Evolutionary conservation across 75 land plant species (phyloP).

Genomic region (Isoetes taiwanensis): DNA sequence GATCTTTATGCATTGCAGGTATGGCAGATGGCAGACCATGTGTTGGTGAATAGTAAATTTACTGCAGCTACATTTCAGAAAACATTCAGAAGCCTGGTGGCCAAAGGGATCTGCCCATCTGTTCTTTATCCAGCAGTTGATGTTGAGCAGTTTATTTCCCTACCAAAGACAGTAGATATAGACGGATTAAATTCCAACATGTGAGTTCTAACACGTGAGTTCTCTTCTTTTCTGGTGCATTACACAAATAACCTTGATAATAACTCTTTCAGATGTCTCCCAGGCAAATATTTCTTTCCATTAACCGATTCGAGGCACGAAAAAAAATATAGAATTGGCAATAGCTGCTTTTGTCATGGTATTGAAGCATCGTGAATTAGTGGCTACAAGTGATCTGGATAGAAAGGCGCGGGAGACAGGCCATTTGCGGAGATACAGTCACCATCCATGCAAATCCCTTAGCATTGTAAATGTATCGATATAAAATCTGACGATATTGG

Average conservation of each 20-base stretch:
- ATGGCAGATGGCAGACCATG: background rate
- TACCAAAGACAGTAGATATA: background rate
- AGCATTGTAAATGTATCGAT: too few relatives aligned
- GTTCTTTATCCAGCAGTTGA: conserved; percentile 6
- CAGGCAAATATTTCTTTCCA: background rate
- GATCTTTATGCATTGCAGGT: too few relatives aligned
- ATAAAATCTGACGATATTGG: too few relatives aligned
- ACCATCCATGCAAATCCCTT: too few relatives aligned
- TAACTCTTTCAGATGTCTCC: background rate
- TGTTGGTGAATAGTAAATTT: conserved; percentile 2
- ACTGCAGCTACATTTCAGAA: background rate
- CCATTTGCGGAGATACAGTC: too few relatives aligned
- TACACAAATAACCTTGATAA: too few relatives aligned
- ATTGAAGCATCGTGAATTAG: background rate
- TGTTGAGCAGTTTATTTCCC: background rate
- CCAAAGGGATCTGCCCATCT: background rate
- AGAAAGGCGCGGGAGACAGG: too few relatives aligned
- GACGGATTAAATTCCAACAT: background rate
- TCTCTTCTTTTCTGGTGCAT: too few relatives aligned
- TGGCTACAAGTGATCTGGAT: too few relatives aligned
- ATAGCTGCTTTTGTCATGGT: background rate
- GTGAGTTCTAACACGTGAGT: too few relatives aligned
- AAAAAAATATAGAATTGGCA: background rate
- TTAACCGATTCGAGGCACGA: conserved; percentile 2
- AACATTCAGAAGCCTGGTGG: background rate